Conservation (phyloP, 257 asterid genomes). For the Oldenlandia corymbosa region DNA sequence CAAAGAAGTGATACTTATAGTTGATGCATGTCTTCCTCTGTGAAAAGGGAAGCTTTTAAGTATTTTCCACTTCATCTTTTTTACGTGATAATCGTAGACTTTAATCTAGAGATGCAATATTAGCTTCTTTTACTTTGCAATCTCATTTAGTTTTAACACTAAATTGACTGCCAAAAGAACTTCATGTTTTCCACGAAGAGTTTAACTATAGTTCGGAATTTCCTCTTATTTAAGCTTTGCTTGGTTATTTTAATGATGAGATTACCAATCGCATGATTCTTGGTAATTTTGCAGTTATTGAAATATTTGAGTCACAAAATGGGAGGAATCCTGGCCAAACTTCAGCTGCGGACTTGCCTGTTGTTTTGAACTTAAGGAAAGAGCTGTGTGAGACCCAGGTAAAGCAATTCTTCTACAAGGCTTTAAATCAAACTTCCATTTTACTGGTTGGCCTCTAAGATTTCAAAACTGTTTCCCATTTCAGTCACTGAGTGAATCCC, state of each 20-base stretch:
- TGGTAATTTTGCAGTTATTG: slow-evolving; percentile 49
- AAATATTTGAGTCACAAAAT: slow-evolving; percentile 76
- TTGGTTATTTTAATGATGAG: background rate
- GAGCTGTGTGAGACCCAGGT: slow-evolving; percentile 72
- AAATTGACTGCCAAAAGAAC: background rate
- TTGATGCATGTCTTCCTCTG: background rate
- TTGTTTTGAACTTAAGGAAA: slow-evolving; percentile 58
- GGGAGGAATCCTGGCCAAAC: slow-evolving; percentile 67
- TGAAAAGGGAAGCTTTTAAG: too few species aligned
- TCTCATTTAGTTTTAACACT: background rate
- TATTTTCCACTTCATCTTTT: too few species aligned
- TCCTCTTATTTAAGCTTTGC: too few species aligned
- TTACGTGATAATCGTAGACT: too few species aligned
- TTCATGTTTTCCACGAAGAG: background rate
- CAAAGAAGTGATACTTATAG: too few species aligned
- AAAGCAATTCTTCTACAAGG: slow-evolving; percentile 14
- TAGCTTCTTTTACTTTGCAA: too few species aligned
- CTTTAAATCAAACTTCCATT: background rate
- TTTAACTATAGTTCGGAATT: too few species aligned
- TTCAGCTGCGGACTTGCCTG: slow-evolving; percentile 57
- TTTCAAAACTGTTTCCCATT: slow-evolving; percentile 1
- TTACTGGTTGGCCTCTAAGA: background rate
- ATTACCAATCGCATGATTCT: background rate
- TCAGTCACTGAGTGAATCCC: slow-evolving; percentile 66
- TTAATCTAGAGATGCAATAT: background rate